Evolutionary conservation across 2,329 filamentous ascomycete species (phyloP), one percentile per base, ranked within the genome.

Genomic region (Aureobasidium sp.): DNA sequence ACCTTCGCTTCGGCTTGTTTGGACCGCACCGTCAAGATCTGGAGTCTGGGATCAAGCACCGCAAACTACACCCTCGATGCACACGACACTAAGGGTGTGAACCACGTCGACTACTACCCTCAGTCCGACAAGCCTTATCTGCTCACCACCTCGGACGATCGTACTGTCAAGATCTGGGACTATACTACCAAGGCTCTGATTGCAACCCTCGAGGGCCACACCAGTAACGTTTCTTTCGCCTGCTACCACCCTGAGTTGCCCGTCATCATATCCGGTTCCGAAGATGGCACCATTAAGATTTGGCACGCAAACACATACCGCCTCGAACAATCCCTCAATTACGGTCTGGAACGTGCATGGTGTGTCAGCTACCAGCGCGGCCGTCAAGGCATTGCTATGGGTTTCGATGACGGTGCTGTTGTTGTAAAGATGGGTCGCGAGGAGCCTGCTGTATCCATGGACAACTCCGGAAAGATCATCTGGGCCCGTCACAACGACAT

Each of bases 301-400:
- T 99, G 94, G 94, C 92, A 99, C 74, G 92, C 93, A 67, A 97
- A 96, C 72, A 99, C 94, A 59, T 97, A 97, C 77, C 84, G 94
- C 67, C 84, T 97, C 64, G 94, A 97, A 76, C 94, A 97, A 73
- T 96, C 92, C 0, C 80, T 99, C 65, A 97, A 91, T 78, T 99
- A 99, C 75, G 94, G 92, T 34, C 79, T 99, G 53, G 94, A 99
- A 76, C 85, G 94, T 71, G 94, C 93, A 61, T 99, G 94, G 94
- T 97, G 94, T 83, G 91, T 97, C 50, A 88, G 91, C 29, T 97
- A 95, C 72, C 94, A 99, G 74, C 89, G 91, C 73, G 92, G 92
- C 67, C 92, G 90, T 79, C 94, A 97, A 74, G 92, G 92, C 17
- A 85, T 99, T 67, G 94, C 93, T 7, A 89, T 97, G 69, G 94